Evolutionary conservation across 2,329 filamentous ascomycete genomes (phyloP).

Genomic region (Diaporthe ilicicola): DNA sequence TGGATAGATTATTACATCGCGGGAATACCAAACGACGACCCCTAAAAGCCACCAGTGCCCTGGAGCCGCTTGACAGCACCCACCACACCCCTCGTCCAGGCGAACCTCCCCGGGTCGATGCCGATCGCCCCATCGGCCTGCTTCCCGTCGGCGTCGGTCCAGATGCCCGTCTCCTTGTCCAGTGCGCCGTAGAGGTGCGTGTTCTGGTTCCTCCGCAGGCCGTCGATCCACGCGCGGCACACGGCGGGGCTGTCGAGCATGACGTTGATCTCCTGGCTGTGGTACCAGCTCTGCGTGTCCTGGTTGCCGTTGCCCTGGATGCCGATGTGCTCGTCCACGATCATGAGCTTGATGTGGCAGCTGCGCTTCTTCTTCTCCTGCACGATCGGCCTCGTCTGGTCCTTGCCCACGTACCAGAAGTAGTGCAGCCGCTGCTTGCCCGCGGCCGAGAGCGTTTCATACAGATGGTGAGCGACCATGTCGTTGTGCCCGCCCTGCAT

Average conservation of each 20-base stretch:
- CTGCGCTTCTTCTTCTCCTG: slow-evolving; percentile 71
- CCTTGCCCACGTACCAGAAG: slow-evolving; percentile 77
- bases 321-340: slow-evolving; percentile 73
- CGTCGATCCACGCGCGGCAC: slow-evolving; percentile 70
- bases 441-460: slow-evolving; percentile 58
- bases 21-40: rapidly evolving
- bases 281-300: slow-evolving; percentile 82
- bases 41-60: slow-evolving; percentile 62
- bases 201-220: slow-evolving; percentile 64
- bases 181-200: slow-evolving; percentile 66
- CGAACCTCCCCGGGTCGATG: slow-evolving; percentile 61
- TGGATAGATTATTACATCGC: neutral
- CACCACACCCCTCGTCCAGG: slow-evolving; percentile 65
- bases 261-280: slow-evolving; percentile 80
- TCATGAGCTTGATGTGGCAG: slow-evolving; percentile 82
- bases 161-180: slow-evolving; percentile 64
- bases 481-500: slow-evolving; percentile 81
- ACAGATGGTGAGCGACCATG: slow-evolving; percentile 69
- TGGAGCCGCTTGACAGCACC: slow-evolving; percentile 66
- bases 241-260: slow-evolving; percentile 73
- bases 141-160: slow-evolving; percentile 62
- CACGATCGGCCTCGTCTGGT: slow-evolving; percentile 73
- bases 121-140: slow-evolving; percentile 60
- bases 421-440: slow-evolving; percentile 64
- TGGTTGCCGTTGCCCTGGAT: slow-evolving; percentile 82